Conservation (phyloP, 78 protist genomes). For the Dictyostelium capitatum region DNA sequence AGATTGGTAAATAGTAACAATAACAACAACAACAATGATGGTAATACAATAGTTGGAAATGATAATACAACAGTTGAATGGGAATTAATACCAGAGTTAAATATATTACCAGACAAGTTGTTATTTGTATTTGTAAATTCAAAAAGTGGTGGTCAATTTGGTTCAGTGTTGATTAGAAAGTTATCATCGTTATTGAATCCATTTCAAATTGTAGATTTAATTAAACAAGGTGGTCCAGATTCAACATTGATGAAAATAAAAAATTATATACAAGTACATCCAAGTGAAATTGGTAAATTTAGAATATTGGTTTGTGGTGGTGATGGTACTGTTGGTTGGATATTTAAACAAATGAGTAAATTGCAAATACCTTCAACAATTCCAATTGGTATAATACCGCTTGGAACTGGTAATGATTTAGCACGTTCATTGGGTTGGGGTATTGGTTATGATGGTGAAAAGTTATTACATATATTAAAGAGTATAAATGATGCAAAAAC, state of each 20-base stretch:
- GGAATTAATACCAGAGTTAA: neutral
- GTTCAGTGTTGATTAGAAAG: constrained; percentile 26
- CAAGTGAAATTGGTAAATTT: constrained; percentile 14
- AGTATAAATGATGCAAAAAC: constrained; percentile 1
- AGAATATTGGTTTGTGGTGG: constrained; percentile 93
- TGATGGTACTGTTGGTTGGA: constrained; percentile 96
- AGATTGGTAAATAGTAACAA: neutral
- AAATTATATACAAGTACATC: constrained; percentile 28
- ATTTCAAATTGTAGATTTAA: constrained; percentile 56
- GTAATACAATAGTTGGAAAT: neutral
- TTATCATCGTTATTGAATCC: constrained; percentile 60
- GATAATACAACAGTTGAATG: neutral
- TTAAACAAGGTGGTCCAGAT: constrained; percentile 49
- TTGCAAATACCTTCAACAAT: neutral
- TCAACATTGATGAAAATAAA: neutral
- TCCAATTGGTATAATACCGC: constrained; percentile 88
- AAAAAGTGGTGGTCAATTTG: constrained; percentile 80
- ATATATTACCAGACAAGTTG: neutral
- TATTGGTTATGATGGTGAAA: constrained; percentile 85
- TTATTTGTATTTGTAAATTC: constrained; percentile 61
- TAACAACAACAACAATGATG: neutral
- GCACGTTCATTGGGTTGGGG: constrained; percentile 94
- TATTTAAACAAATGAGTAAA: constrained; percentile 72
- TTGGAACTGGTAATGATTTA: constrained; percentile 97
- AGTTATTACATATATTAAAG: constrained; percentile 13